Base-by-base conservation (phyloP, 768 basidiomycete species). In the Glaciozyma antarctica region DNA sequence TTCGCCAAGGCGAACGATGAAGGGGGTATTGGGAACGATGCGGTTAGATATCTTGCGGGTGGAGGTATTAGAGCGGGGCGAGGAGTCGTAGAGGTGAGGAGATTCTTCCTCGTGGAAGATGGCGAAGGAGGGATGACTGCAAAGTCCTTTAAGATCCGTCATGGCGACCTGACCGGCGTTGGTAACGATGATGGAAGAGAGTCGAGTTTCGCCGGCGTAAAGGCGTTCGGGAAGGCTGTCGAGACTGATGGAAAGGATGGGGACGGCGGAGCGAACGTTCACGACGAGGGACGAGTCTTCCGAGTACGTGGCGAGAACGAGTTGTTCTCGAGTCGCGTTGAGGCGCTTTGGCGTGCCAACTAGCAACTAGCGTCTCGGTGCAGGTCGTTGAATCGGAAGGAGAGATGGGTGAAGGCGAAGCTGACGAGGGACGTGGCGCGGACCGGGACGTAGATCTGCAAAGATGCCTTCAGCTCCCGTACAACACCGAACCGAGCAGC, bases 251-350 rank as follows among this genome's bases (percentile, higher is more conserved):
- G 80, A 75, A 16, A 97, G 77, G 59, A 84, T 82, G 62, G 89
- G 86, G 34, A 82, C 79, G 3, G 84, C 81, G 48, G 85, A 81
- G 54, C 83, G 82, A 16, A 95, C 82, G 16, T 83, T 79, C 8
- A 87, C 79, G 44, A 78, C 79, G 69, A 88, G 80, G 41, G 82
- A 71, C 10, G 82, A 75, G 73, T 94, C 86, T 15, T 84, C 81
- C 15, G 84, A 86, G 74, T 94, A 93, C 3, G 83, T 82, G 16
- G 83, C 83, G 34, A 75, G 80, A 68, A 86, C 83, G 54, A 85
- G 79, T 93, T 16, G 95, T 78, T 58, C 91, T 80, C 53, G 80
- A 83, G 19, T 92, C 91, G n/a, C 84, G 85, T 43, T 80, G 84
- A 77, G 75, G 93, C 91, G 84, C 24, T 93, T 80, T 41, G 89